Evolutionary conservation across 805 yeast genomes (phyloP).

Genomic region (Starmerella khaoyaiensis): DNA sequence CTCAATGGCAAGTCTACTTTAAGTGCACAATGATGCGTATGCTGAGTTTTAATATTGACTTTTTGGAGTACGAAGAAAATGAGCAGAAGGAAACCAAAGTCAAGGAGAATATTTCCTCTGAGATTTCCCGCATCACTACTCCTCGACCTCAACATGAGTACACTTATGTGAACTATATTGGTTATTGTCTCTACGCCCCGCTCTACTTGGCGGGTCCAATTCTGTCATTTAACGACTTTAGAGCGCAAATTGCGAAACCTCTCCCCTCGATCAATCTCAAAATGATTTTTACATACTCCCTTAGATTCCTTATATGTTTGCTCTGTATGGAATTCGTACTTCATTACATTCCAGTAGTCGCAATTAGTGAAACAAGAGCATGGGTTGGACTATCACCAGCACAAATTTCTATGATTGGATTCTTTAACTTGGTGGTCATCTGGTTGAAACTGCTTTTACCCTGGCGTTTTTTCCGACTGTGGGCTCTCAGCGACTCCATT

Average conservation of each 20-base stretch:
- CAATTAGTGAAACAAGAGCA: slow-evolving; percentile 77
- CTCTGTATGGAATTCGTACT: slow-evolving; percentile 78
- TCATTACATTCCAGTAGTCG: slow-evolving; percentile 85
- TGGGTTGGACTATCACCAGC: slow-evolving; percentile 86
- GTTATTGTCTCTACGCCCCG: slow-evolving; percentile 77
- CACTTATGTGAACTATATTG: slow-evolving; percentile 48
- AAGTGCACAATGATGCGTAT: slow-evolving; percentile 78
- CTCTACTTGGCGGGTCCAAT: slow-evolving; percentile 92
- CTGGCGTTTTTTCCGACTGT: slow-evolving; percentile 87
- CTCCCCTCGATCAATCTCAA: slow-evolving; percentile 46
- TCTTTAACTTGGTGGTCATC: slow-evolving; percentile 76
- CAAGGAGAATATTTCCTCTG: slow-evolving; percentile 13
- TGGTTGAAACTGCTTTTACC: slow-evolving; percentile 91
- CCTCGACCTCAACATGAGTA: slow-evolving; percentile 53
- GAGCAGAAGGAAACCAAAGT: neutral
- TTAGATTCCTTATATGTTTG: slow-evolving; percentile 59
- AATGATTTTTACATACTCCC: slow-evolving; percentile 47
- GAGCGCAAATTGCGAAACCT: slow-evolving; percentile 47
- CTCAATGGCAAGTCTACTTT: slow-evolving; percentile 92
- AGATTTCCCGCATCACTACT: slow-evolving; percentile 28
- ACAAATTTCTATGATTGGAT: slow-evolving; percentile 87
- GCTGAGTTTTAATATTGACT: slow-evolving; percentile 74
- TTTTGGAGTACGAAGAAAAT: slow-evolving; percentile 21
- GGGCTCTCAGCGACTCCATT: slow-evolving; percentile 85
- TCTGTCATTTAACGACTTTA: slow-evolving; percentile 79